phyloP scores from a whole-genome alignment of 2,329 filamentous ascomycete species.

The Colletotrichum aenigma region DNA sequence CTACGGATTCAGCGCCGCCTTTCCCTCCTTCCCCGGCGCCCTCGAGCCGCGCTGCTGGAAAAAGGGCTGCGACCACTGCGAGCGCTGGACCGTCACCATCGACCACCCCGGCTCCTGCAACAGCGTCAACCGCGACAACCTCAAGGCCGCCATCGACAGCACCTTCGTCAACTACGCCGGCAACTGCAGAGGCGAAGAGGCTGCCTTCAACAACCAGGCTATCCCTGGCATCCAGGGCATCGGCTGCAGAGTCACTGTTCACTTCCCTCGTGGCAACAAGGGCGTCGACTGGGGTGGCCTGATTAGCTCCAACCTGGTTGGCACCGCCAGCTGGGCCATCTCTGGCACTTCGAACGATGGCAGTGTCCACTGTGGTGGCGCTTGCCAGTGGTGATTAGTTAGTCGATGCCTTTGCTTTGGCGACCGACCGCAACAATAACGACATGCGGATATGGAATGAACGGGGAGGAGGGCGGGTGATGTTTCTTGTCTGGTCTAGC shows the following conservation, averaged over 20 bases:
- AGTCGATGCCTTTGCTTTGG: not conserved
- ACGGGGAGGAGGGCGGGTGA: not conserved
- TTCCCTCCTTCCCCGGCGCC: not conserved
- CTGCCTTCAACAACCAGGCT: not conserved
- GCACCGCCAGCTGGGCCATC: not conserved
- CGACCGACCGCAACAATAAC: not conserved
- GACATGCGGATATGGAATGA: not conserved
- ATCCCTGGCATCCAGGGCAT: not conserved
- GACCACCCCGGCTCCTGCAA: not conserved
- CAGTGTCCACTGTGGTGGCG: not conserved
- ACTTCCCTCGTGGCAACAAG: slow-evolving; percentile 3
- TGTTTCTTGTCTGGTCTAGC: not conserved
- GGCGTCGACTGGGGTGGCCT: slow-evolving; percentile 1
- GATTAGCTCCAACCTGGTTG: not conserved
- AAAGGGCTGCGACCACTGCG: not conserved
- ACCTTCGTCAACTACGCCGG: not conserved
- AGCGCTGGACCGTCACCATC: not conserved
- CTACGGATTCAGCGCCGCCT: not conserved
- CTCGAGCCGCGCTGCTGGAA: not conserved
- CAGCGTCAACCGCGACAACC: not conserved
- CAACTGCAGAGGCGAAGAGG: not conserved
- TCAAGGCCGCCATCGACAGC: slow-evolving; percentile 1
- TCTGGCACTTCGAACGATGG: not conserved
- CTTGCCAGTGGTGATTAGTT: not conserved
- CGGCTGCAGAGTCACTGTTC: not conserved